Evolutionary conservation across 2,329 filamentous ascomycete genomes (phyloP), one percentile per base, ranked within the genome.

Genomic region (Calonectria multiphialidica): DNA sequence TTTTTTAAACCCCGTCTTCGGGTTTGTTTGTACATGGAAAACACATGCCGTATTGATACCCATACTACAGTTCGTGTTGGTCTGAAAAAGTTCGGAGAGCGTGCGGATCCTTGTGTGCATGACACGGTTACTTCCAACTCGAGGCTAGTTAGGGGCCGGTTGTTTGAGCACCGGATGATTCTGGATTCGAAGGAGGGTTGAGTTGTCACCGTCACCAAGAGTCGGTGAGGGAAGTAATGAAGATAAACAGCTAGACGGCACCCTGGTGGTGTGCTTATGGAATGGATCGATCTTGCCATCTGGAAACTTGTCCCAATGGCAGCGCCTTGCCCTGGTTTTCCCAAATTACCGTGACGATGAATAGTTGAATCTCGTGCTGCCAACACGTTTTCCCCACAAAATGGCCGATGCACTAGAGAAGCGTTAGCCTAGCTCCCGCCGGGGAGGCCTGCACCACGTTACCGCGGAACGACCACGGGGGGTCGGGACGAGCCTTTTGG

Each of bases 401-500:
- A 40, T 49, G 50, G 23, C 44, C 49, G 42, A 47, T 69, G 42
- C 59, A 64, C 67, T 69, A 64, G 37, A 59, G 47, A 21, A 33
- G 16, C 13, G 47, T 44, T 44, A 59, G 50, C 21, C 35, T 68
- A 70, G 68, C 61, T 70, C 68, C 68, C 68, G 68, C 42, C 50
- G 62, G 61, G 68, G 62, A 70, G 33, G 59, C 13, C 63, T 33
- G 45, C 45, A 64, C 55, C 45, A 64, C 21, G 45, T 37, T 45
- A 33, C 59, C 57, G 67, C 47, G 45, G 30, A 68, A 44, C 42
- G 53, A 40, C 53, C 47, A 69, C 68, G 64, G 64, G 64, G 64
- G 65, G 42, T 40, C 69, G 69, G 69, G 69, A 71, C 69, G 69
- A 68, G 64, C 69, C 69, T 68, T 53, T 28, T 66, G 65, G 35